Evolutionary conservation across 768 basidiomycete genomes (phyloP).

Genomic region (Amanita inopinata): DNA sequence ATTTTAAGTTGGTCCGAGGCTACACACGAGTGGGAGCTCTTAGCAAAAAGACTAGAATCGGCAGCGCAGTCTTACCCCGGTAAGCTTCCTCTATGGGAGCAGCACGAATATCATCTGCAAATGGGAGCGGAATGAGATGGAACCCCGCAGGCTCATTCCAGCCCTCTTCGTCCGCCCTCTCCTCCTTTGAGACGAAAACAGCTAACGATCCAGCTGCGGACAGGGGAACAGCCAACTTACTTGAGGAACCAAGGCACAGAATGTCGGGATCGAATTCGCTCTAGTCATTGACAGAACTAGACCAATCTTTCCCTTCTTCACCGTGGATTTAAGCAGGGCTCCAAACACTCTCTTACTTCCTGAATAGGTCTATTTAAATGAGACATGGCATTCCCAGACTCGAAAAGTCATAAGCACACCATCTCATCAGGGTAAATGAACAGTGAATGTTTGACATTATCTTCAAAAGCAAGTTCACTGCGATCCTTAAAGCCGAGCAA

Average conservation of each 20-base stretch:
- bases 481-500: constrained; percentile 87
- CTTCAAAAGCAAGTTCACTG: constrained; percentile 64
- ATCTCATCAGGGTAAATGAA: constrained; percentile 92
- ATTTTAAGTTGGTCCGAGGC: constrained; percentile 62
- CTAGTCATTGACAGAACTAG: constrained; percentile 64
- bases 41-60: neutral
- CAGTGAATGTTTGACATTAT: constrained; percentile 84
- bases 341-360: constrained; percentile 91
- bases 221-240: constrained; percentile 24
- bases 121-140: constrained; percentile 89
- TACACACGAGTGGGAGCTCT: constrained; percentile 19
- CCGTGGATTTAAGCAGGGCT: constrained; percentile 75
- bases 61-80: constrained; percentile 36
- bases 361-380: constrained; percentile 56
- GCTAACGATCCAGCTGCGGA: neutral
- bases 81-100: constrained; percentile 60
- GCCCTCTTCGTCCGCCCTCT: constrained; percentile 58
- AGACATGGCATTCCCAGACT: constrained; percentile 8
- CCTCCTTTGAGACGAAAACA: constrained; percentile 36
- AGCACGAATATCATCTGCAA: constrained; percentile 85
- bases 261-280: constrained; percentile 63
- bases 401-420: constrained; percentile 30
- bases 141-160: constrained; percentile 85
- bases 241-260: constrained; percentile 85
- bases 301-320: constrained; percentile 74